Evolutionary conservation across 2,329 filamentous ascomycete species (phyloP), one percentile per base, ranked within the genome.

Genomic region (Westerdykella ornata): DNA sequence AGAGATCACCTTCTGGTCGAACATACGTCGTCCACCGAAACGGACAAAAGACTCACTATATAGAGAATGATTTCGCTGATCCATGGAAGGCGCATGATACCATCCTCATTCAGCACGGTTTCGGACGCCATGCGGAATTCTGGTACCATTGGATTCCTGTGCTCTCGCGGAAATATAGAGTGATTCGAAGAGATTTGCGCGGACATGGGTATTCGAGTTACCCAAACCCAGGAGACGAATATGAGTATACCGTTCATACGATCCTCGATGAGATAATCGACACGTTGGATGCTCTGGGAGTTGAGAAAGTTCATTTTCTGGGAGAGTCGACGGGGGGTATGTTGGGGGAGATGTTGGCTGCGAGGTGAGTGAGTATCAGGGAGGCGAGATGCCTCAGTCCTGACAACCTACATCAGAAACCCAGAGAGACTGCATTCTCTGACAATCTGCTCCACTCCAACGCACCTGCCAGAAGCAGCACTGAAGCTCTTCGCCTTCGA

Each of bases 41-140:
- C 43, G 54, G 57, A 20, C 60, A 65, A 46, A 47, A 41, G n/a
- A 54, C 60, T 3, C 57, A 62, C 47, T 62, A 62, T 45, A 51
- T 61, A 17, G 33, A 43, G 19, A 41, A 57, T 39, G 42, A 51
- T 42, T 64, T 60, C 33, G 48, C 49, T 11, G 57, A 59, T 38
- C 59, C 59, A 3, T 65, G 58, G 62, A 62, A 59, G 37, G 48
- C 59, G 1, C 14, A 38, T 36, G 53, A 61, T n/a, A 61, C 62
- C 14, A 59, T 67, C 29, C 44, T 66, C 3, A 63, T 67, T 14
- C 62, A 67, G 29, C 62, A 66, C n/a, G 63, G 63, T 7, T 67
- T 67, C 41, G 62, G 50, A 2, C 54, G 63, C 7, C 56, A 63
- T 39, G 41, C 56, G 3, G 53, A 42, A 6, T 63, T 65, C 42